Evolutionary conservation across 2,329 filamentous ascomycete species (phyloP).

Genomic region (Hypoxylon sp.): DNA sequence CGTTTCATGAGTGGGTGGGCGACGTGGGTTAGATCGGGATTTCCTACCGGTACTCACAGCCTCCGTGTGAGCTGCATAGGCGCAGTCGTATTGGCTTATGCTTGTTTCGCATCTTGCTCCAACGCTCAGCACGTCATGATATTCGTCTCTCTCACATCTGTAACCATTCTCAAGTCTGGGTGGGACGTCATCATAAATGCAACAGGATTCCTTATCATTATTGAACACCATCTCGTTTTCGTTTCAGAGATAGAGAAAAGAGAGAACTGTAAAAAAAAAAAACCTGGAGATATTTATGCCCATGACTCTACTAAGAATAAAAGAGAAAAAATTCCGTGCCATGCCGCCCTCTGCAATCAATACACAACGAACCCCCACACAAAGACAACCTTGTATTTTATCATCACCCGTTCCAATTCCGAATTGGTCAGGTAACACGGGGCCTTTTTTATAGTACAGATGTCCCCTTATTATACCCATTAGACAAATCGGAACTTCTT

Average conservation of each 20-base stretch:
- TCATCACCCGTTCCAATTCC: slow-evolving; percentile 22
- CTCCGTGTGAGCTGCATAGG: no score
- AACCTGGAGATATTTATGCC: slow-evolving; percentile 40
- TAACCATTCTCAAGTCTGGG: not conserved
- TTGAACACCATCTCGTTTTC: slow-evolving; percentile 37
- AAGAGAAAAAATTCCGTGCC: slow-evolving; percentile 32
- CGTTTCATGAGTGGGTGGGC: no score
- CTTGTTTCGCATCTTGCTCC: not conserved
- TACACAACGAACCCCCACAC: slow-evolving; percentile 37
- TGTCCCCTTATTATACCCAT: slow-evolving; percentile 17
- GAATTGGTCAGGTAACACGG: slow-evolving; percentile 27
- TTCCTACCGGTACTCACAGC: no score
- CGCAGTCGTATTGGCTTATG: slow-evolving; percentile 1
- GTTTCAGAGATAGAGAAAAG: slow-evolving; percentile 29
- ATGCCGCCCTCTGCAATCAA: slow-evolving; percentile 36
- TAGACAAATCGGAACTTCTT: slow-evolving; percentile 48
- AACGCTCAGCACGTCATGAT: not conserved
- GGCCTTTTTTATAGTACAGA: slow-evolving; percentile 38
- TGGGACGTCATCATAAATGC: not conserved
- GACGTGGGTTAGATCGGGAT: no score
- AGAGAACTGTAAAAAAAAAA: slow-evolving; percentile 25
- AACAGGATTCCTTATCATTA: slow-evolving; percentile 30
- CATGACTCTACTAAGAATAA: slow-evolving; percentile 38
- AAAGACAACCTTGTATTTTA: slow-evolving; percentile 22
- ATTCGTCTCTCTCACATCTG: slow-evolving; percentile 1